Evolutionary conservation across 352 stramenopile genomes (phyloP).

Genomic region (Phytopythium oedochilum): DNA sequence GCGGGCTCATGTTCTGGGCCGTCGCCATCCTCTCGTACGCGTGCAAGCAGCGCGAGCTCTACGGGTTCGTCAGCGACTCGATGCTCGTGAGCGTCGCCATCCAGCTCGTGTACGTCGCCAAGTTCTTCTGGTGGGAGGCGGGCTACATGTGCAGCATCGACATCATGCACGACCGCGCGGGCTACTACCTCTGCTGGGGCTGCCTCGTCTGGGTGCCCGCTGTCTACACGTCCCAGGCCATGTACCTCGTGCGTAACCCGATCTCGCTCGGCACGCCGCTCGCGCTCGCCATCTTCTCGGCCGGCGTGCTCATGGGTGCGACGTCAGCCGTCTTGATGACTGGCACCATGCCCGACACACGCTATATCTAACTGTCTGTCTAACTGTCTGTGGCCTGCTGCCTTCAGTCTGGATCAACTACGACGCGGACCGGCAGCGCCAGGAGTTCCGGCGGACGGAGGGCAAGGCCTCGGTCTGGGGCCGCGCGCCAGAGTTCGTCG

Average conservation of each 20-base stretch:
- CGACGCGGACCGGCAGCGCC: constrained; percentile 91
- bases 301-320: constrained; percentile 74
- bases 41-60: constrained; percentile 83
- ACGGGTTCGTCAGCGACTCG: constrained; percentile 77
- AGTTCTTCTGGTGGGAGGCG: constrained; percentile 97
- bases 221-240: constrained; percentile 94
- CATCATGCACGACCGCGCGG: constrained; percentile 94
- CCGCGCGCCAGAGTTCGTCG: constrained; percentile 88
- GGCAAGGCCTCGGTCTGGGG: constrained; percentile 92
- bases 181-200: constrained; percentile 97
- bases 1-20: constrained; percentile 97
- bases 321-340: too few relatives aligned
- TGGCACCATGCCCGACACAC: too few relatives aligned
- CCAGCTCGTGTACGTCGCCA: constrained; percentile 95
- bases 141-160: constrained; percentile 98
- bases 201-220: constrained; percentile 96
- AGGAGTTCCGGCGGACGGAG: constrained; percentile 86
- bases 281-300: constrained; percentile 53
- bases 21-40: constrained; percentile 89
- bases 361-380: too few relatives aligned
- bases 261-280: constrained; percentile 49
- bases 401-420: constrained; percentile 93
- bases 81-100: constrained; percentile 85
- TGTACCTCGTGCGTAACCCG: constrained; percentile 91
- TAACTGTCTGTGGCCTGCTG: constrained; percentile 8